Conservation (phyloP, 306 rosid species). For the Begonia fuchsioides region DNA sequence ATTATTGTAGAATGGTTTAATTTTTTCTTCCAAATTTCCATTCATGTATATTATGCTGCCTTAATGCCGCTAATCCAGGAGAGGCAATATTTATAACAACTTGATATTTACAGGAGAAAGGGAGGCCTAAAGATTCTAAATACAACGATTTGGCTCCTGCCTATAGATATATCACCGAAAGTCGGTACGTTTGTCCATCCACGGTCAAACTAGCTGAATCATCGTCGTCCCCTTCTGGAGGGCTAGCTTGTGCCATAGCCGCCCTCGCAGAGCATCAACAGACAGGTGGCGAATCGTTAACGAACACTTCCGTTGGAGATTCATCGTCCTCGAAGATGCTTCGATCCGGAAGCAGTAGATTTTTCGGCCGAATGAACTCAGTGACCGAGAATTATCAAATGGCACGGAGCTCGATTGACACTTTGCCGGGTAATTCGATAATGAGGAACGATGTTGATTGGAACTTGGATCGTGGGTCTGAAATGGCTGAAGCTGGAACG, state of each 20-base stretch:
- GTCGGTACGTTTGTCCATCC: conserved; percentile 30
- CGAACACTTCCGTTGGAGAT: conserved; percentile 24
- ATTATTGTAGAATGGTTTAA: no score
- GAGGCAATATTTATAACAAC: background rate
- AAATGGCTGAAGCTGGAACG: conserved; percentile 39
- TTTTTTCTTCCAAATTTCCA: background rate
- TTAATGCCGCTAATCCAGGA: no score
- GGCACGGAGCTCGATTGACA: conserved; percentile 28
- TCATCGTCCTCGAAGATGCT: conserved; percentile 27
- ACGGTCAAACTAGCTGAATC: conserved; percentile 35
- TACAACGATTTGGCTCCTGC: conserved; percentile 31
- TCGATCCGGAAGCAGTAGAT: conserved; percentile 38
- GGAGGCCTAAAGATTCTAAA: conserved; percentile 37
- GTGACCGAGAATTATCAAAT: conserved; percentile 38
- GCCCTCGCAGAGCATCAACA: conserved; percentile 98
- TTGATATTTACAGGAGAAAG: conserved; percentile 48
- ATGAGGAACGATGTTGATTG: conserved; percentile 41
- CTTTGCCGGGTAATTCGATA: conserved; percentile 20
- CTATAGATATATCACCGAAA: conserved; percentile 26
- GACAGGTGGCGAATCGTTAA: conserved; percentile 43
- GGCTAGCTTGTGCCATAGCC: conserved; percentile 95
- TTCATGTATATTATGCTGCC: background rate
- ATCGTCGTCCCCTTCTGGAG: conserved; percentile 66
- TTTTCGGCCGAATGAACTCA: conserved; percentile 35
- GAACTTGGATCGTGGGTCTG: conserved; percentile 40